Evolutionary conservation across 192 early-diverging fungal species (phyloP), one percentile per base, ranked within the genome.

Genomic region (Obelidium mucronatum): DNA sequence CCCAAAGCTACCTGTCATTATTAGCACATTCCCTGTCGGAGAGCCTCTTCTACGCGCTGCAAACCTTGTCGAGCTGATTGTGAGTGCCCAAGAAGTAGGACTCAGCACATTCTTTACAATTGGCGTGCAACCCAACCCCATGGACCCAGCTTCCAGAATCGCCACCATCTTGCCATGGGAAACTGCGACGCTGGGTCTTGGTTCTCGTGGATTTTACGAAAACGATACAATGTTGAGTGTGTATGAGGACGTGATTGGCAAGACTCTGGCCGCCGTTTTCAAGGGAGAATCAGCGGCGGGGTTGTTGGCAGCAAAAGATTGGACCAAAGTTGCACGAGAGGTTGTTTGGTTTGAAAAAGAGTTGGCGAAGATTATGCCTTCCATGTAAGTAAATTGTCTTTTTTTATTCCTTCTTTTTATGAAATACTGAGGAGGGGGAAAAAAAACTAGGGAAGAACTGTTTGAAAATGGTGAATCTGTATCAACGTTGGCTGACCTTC

Each of bases 1-100:
- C 11, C 19, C 37, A n/a, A 22, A 76, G 39, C 22, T 39, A 15
- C 74, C 74, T n/a, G 26, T 68, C 26, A 37, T 76, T 28, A 52
- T 56, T 4, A 73, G 28, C 19, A 53, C 48, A 17, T 76, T 76
- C 54, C 74, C 74, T n/a, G 48, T 28, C 2, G 74, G 74, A 42
- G 30, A 37, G 5, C 53, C 74, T 26, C 15, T 51, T 4, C 61
- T 76, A 8, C 40, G 64, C 2, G 22, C 61, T 1, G 19, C 44
- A 8, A 62, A 54, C 31, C 48, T 76, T 15, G 74, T 33, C 17
- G n/a, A 30, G 11, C 3, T 65, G 11, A 19, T 76, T 24, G 24
- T 15, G 17, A 31, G n/a, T 8, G 19, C 64, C 11, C 74, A 76
- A 35, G 61, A 62, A 13, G 30, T 76, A 6, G 64, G 64, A 19